phyloP scores from a whole-genome alignment of 495 filamentous ascomycete genomes.

The Cercophora newfieldiana region DNA sequence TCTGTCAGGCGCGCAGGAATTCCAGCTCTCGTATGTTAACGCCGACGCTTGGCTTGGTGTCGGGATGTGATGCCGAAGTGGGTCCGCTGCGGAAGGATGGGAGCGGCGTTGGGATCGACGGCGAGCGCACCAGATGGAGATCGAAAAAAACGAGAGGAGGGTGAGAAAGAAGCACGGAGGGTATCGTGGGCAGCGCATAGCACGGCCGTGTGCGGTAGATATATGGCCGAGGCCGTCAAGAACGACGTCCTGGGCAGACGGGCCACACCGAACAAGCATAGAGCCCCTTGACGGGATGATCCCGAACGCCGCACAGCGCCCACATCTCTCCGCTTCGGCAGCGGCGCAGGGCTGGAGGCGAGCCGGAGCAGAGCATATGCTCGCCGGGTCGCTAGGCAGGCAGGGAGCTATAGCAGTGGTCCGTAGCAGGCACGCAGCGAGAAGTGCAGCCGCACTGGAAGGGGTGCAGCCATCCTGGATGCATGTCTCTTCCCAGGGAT shows the following conservation, averaged over 20 bases:
- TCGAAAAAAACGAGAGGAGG: background rate
- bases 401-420: background rate
- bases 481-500: constrained; percentile 30
- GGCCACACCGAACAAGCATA: background rate
- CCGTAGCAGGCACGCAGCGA: background rate
- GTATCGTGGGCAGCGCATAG: background rate
- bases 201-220: background rate
- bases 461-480: constrained; percentile 20
- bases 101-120: background rate
- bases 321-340: constrained; percentile 2
- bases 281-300: constrained; percentile 1
- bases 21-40: background rate
- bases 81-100: background rate
- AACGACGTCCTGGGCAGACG: background rate
- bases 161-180: background rate
- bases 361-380: background rate
- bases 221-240: background rate
- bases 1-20: background rate
- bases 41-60: background rate
- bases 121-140: background rate
- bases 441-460: constrained; percentile 17
- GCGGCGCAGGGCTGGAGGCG: constrained; percentile 9
- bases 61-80: background rate
- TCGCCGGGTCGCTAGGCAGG: background rate
- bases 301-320: constrained; percentile 6